Percentiles rank a stretch among this genome's conserved stretches.
phyloP scores from a whole-genome alignment of 2,329 filamentous ascomycete genomes.

The Penicillium sp. region DNA sequence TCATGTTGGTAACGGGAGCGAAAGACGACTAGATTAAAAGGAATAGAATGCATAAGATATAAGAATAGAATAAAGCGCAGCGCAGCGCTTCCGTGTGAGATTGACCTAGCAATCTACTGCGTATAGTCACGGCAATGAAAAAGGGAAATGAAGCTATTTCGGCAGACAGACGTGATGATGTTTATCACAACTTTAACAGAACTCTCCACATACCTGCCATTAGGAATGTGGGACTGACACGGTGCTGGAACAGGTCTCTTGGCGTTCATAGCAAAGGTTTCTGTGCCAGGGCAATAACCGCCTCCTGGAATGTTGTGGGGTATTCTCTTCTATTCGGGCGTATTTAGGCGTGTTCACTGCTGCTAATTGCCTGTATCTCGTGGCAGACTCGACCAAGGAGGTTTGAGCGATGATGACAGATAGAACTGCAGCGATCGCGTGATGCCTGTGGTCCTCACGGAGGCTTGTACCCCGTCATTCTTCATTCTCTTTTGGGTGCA shows the following conservation, averaged over 20 bases:
- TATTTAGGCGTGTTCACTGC: background rate
- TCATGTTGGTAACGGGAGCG: background rate
- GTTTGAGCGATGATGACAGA: background rate
- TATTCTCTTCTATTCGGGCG: background rate
- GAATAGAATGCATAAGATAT: background rate
- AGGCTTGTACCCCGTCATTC: background rate
- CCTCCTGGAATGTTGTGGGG: background rate
- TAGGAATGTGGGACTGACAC: constrained; percentile 4
- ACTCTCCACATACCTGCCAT: constrained; percentile 3
- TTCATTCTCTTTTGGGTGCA: background rate
- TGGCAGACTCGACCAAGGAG: background rate
- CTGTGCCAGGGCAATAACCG: background rate
- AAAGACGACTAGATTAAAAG: background rate
- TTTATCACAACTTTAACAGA: background rate
- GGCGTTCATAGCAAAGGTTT: background rate
- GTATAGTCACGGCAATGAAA: background rate
- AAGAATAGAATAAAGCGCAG: background rate
- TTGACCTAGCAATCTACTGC: background rate
- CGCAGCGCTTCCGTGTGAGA: background rate
- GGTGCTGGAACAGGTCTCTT: background rate
- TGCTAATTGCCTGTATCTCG: background rate
- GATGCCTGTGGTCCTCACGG: background rate
- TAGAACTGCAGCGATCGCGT: background rate
- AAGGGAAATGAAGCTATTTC: background rate
- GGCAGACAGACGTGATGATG: background rate